Evolutionary conservation across 176 grass and related monocot species (phyloP).

Genomic region (Saccharum spontaneum): DNA sequence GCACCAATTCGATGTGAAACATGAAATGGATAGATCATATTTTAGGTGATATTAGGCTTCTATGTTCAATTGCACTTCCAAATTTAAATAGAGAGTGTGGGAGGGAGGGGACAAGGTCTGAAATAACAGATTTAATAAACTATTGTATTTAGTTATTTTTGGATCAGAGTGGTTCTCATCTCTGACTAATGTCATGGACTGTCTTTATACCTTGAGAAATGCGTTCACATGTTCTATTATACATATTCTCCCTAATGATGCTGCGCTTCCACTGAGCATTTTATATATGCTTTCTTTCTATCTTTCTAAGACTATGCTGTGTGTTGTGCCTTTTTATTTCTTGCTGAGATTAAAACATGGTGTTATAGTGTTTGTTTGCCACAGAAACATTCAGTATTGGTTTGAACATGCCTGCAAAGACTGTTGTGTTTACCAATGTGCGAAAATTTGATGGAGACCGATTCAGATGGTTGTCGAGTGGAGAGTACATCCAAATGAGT

Average conservation of each 20-base stretch:
- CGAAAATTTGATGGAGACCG: slow-evolving; percentile 93
- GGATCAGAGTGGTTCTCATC: neutral
- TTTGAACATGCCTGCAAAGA: slow-evolving; percentile 99
- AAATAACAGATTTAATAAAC: neutral
- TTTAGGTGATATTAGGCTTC: neutral
- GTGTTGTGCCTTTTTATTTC: slow-evolving; percentile 8
- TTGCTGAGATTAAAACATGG: slow-evolving; percentile 31
- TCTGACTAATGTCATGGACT: neutral
- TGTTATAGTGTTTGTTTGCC: slow-evolving; percentile 88
- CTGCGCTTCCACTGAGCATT: neutral
- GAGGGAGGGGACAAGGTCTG: neutral
- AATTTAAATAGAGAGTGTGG: neutral
- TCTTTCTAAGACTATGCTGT: neutral
- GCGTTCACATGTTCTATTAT: neutral
- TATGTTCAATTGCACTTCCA: neutral
- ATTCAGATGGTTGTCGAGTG: slow-evolving; percentile 93
- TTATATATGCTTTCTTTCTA: neutral
- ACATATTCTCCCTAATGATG: neutral
- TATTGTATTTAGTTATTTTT: slow-evolving; percentile 17
- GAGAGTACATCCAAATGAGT: slow-evolving; percentile 99
- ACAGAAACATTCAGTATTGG: slow-evolving; percentile 99
- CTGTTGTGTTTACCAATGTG: slow-evolving; percentile 96
- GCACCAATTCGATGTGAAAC: neutral
- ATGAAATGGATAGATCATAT: neutral
- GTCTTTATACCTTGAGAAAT: neutral